Conservation (phyloP, 2,329 filamentous ascomycete species). For the Calonectria pauciramosa region DNA sequence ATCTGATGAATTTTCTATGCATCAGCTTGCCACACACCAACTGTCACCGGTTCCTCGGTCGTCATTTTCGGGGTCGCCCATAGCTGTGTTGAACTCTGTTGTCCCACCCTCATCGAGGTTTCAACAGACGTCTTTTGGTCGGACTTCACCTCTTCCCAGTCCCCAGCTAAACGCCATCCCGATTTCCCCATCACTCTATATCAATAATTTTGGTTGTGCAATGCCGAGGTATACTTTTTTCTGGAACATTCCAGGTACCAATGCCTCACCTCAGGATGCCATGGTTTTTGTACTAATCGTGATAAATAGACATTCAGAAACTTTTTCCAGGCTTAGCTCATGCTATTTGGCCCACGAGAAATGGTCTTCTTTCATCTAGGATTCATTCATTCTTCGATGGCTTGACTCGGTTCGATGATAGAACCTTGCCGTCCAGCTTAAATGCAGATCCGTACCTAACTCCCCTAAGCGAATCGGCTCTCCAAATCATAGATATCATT, state of each 20-base stretch:
- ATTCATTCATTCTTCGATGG: neutral
- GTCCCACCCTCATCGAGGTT: neutral
- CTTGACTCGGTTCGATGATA: accelerated
- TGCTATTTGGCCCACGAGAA: accelerated
- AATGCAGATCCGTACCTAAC: neutral
- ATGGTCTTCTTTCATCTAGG: too few species aligned
- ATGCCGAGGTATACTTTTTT: neutral
- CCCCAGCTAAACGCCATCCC: accelerated
- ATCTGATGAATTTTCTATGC: neutral
- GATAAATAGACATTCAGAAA: neutral
- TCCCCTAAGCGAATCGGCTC: neutral
- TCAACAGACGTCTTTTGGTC: neutral
- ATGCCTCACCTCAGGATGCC: neutral
- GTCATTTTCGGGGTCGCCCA: too few species aligned
- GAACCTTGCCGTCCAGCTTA: neutral
- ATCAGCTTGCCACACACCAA: too few species aligned
- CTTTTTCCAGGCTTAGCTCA: neutral
- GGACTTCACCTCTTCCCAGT: too few species aligned
- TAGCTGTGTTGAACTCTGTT: neutral
- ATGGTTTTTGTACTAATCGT: neutral
- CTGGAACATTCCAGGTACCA: neutral
- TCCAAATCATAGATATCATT: neutral
- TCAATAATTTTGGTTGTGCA: neutral
- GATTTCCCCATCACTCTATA: neutral
- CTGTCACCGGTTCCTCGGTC: too few species aligned